Evolutionary conservation across 1,284 basidiomycete genomes (phyloP).

Genomic region (Taiwanofungus camphoratus): DNA sequence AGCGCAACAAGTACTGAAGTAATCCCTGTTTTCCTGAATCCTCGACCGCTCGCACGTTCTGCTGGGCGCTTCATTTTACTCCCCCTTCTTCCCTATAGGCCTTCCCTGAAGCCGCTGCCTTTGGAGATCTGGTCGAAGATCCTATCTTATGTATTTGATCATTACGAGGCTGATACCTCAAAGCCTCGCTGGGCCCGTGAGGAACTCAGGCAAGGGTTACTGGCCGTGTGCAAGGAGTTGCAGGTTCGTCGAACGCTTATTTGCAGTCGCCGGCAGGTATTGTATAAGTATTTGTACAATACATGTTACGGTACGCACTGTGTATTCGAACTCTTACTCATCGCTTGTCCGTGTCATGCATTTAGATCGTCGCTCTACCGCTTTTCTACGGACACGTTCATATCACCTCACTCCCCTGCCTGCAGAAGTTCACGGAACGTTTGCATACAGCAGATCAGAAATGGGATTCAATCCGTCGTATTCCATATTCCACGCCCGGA

Average conservation of each 20-base stretch:
- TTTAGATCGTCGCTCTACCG: slow-evolving; percentile 61
- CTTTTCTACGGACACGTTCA: slow-evolving; percentile 59
- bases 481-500: slow-evolving; percentile 78
- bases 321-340: neutral
- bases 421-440: slow-evolving; percentile 52
- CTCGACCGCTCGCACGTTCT: slow-evolving; percentile 34
- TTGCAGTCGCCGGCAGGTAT: neutral
- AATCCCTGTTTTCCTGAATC: slow-evolving; percentile 28
- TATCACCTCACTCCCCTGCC: slow-evolving; percentile 38
- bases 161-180: slow-evolving; percentile 15
- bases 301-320: neutral
- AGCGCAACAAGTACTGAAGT: neutral
- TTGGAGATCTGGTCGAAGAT: slow-evolving; percentile 67
- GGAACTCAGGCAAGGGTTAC: slow-evolving; percentile 27
- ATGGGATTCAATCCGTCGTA: slow-evolving; percentile 83
- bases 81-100: slow-evolving; percentile 54
- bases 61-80: slow-evolving; percentile 62
- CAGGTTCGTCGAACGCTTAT: slow-evolving; percentile 42
- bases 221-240: slow-evolving; percentile 67
- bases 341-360: slow-evolving; percentile 1
- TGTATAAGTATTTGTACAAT: neutral
- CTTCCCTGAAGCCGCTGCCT: slow-evolving; percentile 51
- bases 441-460: slow-evolving; percentile 61
- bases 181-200: slow-evolving; percentile 9
- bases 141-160: slow-evolving; percentile 43